Evolutionary conservation across 1,284 basidiomycete species (phyloP), one percentile per base, ranked within the genome.

Genomic region (Ceratobasidium sp.): DNA sequence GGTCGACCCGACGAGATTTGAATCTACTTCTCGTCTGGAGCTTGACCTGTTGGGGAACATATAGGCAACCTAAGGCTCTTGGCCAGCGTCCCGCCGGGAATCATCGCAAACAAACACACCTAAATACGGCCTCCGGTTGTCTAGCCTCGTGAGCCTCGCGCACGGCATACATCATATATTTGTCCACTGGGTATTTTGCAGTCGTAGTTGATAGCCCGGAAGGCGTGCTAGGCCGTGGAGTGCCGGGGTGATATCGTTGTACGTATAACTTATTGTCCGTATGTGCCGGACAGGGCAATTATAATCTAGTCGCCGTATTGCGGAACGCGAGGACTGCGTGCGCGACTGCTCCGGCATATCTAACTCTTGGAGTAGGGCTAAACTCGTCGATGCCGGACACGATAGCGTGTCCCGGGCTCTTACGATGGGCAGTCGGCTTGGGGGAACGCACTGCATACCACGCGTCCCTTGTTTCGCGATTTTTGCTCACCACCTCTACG

Each of bases 131-230:
- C 26, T 53, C 65, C 65, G 45, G 51, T 20, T 45, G 31, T 54
- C n/a, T 49, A 35, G 53, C 33, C 17, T 56, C 33, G n/a, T n/a
- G 15, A 56, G 51, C 20, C 28, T 28, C 23, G 33, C 35, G 33
- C 49, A 56, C 37, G 39, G 61, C 61, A 63, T 63, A 63, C 61
- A 63, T 63, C 61, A 63, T 63, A 45, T 58, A 33, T 58, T 33
- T 58, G 56, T 58, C 10, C 61, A n/a, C 37, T 42, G n/a, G 17
- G 13, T 45, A 35, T 15, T 26, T 63, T 28, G 23, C 45, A 11
- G n/a, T 35, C 37, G 17, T 28, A 37, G 11, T 63, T 63, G 42
- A 63, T 58, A 63, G 15, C 10, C 61, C 61, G 61, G 61, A 11
- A 15, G 42, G 61, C 23, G 61, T 63, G n/a, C 11, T 42, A 15